Evolutionary conservation across 371 early-diverging fungal genomes (phyloP).

Genomic region (Mortierella sp.): DNA sequence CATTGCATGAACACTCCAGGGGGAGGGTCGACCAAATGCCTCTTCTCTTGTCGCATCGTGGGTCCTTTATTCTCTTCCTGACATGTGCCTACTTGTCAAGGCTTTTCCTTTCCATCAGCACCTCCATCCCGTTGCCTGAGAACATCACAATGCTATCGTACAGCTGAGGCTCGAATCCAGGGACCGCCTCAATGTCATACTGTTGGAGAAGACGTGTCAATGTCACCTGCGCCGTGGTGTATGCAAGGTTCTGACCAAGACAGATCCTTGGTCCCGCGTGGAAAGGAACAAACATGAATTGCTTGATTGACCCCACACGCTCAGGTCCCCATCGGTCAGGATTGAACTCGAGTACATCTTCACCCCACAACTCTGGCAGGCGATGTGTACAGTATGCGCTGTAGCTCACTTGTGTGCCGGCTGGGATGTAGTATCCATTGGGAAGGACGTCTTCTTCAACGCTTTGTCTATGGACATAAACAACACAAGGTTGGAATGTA

Average conservation of each 20-base stretch:
- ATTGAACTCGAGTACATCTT: constrained; percentile 41
- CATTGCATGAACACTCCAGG: no score
- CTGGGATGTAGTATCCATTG: constrained; percentile 47
- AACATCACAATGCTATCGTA: constrained; percentile 47
- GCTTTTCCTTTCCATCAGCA: constrained; percentile 19
- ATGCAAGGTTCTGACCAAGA: constrained; percentile 48
- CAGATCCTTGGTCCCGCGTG: constrained; percentile 52
- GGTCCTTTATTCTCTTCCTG: no score
- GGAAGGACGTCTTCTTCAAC: constrained; percentile 50
- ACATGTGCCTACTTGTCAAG: no score
- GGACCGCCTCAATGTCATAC: constrained; percentile 24
- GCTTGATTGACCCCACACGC: constrained; percentile 39
- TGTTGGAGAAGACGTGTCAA: constrained; percentile 40
- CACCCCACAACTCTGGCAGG: constrained; percentile 42
- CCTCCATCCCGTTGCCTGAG: constrained; percentile 47
- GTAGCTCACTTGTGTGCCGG: constrained; percentile 20
- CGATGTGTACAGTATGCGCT: constrained; percentile 46
- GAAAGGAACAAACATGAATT: constrained; percentile 55
- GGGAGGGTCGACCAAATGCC: no score
- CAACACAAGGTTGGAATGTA: neutral
- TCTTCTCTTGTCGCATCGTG: no score
- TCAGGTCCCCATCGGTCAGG: constrained; percentile 54
- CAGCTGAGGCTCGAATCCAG: constrained; percentile 31
- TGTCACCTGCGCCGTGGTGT: constrained; percentile 41
- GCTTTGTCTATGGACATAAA: constrained; percentile 25